A percentile compares a stretch with the other conserved stretches of the same genome.
These are phyloP conservation scores for Ascochyta pisi DNA, from an alignment of 2,329 filamentous ascomycete genomes.

Conservation along the genomic window DNA sequence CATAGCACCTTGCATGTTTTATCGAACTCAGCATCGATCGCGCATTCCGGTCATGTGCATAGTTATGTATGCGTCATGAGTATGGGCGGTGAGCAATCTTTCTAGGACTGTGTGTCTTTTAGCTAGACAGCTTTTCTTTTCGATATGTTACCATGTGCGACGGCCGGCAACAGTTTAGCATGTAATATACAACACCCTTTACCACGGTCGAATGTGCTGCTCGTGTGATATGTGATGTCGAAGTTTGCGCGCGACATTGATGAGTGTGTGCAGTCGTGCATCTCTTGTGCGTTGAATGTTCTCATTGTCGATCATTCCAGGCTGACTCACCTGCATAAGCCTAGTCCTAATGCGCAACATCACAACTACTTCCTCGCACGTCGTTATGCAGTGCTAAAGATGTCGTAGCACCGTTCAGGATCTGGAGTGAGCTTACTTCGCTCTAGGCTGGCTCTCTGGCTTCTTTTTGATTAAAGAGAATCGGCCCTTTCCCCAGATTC, in stretches of 20 bases:
- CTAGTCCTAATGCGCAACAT: neutral
- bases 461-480: neutral
- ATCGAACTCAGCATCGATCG: slow-evolving; percentile 28
- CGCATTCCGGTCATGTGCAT: slow-evolving; percentile 25
- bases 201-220: slow-evolving; percentile 18
- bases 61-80: slow-evolving; percentile 25
- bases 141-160: slow-evolving; percentile 41
- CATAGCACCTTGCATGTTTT: slow-evolving; percentile 23
- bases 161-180: slow-evolving; percentile 32
- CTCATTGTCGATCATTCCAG: neutral
- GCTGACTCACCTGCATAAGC: slow-evolving; percentile 1
- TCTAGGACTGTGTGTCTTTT: slow-evolving; percentile 29
- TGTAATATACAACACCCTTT: slow-evolving; percentile 35
- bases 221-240: neutral
- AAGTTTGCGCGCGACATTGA: neutral
- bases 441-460: neutral
- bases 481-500: slow-evolving; percentile 17
- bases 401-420: neutral
- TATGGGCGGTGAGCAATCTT: slow-evolving; percentile 28
- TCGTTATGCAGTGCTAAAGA: neutral
- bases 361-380: neutral
- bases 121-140: slow-evolving; percentile 33
- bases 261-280: neutral
- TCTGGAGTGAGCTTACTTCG: neutral
- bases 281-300: neutral